These are phyloP conservation scores for Panellus pusillus DNA, from an alignment of 768 basidiomycete species.

Conservation along the genomic window DNA sequence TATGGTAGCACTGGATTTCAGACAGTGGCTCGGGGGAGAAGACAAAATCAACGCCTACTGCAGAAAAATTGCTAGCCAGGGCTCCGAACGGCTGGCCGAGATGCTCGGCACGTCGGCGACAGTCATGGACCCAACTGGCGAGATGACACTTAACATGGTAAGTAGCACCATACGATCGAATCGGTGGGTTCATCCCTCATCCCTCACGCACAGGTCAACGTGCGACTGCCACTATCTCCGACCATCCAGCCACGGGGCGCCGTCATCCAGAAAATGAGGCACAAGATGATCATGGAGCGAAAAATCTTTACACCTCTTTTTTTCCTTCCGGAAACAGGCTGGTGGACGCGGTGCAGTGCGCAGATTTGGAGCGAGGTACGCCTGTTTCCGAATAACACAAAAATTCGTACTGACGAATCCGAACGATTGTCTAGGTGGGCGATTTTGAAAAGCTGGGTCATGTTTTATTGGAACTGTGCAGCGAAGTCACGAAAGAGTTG, in stretches of 20 bases:
- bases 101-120: constrained; percentile 59
- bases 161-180: neutral
- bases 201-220: constrained; percentile 34
- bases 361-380: constrained; percentile 50
- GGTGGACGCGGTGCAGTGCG: constrained; percentile 50
- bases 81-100: constrained; percentile 63
- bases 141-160: constrained; percentile 78
- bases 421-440: constrained; percentile 35
- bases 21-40: constrained; percentile 81
- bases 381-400: neutral
- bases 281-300: constrained; percentile 33
- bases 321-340: constrained; percentile 36
- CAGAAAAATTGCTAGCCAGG: constrained; percentile 65
- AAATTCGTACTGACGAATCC: neutral
- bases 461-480: constrained; percentile 35
- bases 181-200: too few relatives aligned
- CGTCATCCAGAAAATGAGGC: constrained; percentile 27
- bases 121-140: constrained; percentile 55
- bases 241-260: constrained; percentile 23
- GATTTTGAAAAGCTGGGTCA: constrained; percentile 45
- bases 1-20: constrained; percentile 67
- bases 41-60: constrained; percentile 73
- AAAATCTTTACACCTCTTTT: constrained; percentile 38
- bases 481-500: constrained; percentile 33
- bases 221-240: constrained; percentile 39